Conservation (phyloP, 257 asterid species). For the Plantago elongata region DNA sequence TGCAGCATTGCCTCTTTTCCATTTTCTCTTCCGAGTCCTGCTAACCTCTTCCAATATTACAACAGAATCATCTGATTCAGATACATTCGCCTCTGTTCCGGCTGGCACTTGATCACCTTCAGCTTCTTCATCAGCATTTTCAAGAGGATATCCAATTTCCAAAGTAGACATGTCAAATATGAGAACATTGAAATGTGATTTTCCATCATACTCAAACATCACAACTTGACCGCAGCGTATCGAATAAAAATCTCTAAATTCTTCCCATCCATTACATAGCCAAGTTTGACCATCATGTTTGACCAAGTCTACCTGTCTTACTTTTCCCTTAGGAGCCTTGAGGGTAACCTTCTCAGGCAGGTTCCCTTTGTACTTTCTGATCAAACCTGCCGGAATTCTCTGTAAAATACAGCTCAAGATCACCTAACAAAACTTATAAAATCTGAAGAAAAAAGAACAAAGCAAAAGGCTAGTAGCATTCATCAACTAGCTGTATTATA, state of each 20-base stretch:
- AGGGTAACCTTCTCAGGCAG: slow-evolving; percentile 20
- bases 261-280: slow-evolving; percentile 26
- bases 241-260: slow-evolving; percentile 25
- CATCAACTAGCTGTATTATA: not conserved
- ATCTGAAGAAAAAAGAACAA: not conserved
- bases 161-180: slow-evolving; percentile 26
- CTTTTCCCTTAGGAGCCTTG: slow-evolving; percentile 29
- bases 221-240: slow-evolving; percentile 13
- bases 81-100: not conserved
- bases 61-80: slow-evolving; percentile 6
- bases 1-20: not conserved
- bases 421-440: not conserved
- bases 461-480: not conserved
- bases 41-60: not conserved
- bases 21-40: not conserved
- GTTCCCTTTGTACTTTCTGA: slow-evolving; percentile 14
- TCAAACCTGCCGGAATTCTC: slow-evolving; percentile 31
- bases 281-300: slow-evolving; percentile 16
- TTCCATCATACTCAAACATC: slow-evolving; percentile 22
- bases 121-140: not conserved
- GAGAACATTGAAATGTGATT: slow-evolving; percentile 24
- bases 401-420: slow-evolving; percentile 8
- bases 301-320: slow-evolving; percentile 24
- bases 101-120: too few species aligned
- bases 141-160: slow-evolving; percentile 30